Percentiles rank a stretch among this genome's conserved stretches.
Conservation (phyloP, 2,329 filamentous ascomycete species). For the Talaromyces sp. region DNA sequence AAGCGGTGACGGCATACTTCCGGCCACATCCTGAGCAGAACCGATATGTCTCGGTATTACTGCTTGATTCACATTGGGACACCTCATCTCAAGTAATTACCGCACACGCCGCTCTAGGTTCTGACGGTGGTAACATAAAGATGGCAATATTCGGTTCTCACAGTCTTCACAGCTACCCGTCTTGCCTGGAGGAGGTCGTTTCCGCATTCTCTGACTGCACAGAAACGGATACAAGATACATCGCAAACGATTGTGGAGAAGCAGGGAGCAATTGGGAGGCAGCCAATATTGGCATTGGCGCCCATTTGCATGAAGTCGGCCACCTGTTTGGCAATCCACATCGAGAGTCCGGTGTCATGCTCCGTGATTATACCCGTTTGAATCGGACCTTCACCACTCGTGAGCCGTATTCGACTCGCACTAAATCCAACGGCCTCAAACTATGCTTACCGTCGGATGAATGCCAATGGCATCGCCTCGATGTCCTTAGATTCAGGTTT, state of each 20-base stretch:
- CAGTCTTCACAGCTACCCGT: conserved; percentile 83
- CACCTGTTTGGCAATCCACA: conserved; percentile 87
- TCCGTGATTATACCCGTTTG: conserved; percentile 76
- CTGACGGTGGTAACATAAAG: conserved; percentile 64
- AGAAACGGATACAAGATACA: conserved; percentile 70
- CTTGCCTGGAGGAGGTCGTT: conserved; percentile 81
- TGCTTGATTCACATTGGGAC: conserved; percentile 89
- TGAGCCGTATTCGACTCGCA: conserved; percentile 82
- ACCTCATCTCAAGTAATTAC: conserved; percentile 62
- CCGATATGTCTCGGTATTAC: conserved; percentile 78
- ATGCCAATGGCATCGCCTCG: conserved; percentile 85
- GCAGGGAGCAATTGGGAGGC: conserved; percentile 90
- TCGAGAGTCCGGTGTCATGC: conserved; percentile 87
- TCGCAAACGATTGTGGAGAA: conserved; percentile 82
- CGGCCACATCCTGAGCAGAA: conserved; percentile 69
- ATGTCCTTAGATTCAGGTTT: conserved; percentile 79
- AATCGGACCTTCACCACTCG: conserved; percentile 77
- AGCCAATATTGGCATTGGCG: conserved; percentile 89
- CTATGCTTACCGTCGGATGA: conserved; percentile 72
- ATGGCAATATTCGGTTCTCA: conserved; percentile 91
- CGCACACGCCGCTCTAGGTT: conserved; percentile 80
- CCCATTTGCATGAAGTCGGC: conserved; percentile 84
- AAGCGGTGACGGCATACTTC: conserved; percentile 75
- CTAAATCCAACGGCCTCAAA: conserved; percentile 71
- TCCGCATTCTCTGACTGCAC: conserved; percentile 88